Base-by-base conservation (phyloP, 352 stramenopile genomes). In the Globisporangium parvum region DNA sequence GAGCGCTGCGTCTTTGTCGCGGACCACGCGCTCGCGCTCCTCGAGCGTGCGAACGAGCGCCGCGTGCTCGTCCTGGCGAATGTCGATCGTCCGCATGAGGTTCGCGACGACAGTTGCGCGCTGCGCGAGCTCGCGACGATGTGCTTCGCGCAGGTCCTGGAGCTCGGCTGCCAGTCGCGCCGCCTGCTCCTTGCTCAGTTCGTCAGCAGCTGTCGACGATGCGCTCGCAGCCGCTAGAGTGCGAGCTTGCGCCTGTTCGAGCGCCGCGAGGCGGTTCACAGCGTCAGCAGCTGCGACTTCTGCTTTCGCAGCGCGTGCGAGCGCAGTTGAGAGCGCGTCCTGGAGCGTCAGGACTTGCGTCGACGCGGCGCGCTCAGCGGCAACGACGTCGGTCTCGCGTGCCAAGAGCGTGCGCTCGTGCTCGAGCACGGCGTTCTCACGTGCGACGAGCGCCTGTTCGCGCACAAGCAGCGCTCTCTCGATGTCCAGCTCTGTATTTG, bases 401-500 rank as follows among this genome's bases (percentile, higher is more conserved):
- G 55, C 26, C 20, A 77, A 69, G 10, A 65, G 65, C 11, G 62
- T 56, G 18, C 73, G 78, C 37, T 86, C 73, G 33, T 63, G 62
- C 11, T 45, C 40, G 12, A 83, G 57, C 8, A 78, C 66, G 0
- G 6, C 33, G 28, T 71, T 67, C 48, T 89, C 76, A 17, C 55
- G 71, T 14, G 67, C 59, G 0, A 58, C 41, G 10, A 83, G 45
- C 15, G 47, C 35, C 18, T 70, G 65, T 15, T 88, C 77, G 26
- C 75, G 73, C 6, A 60, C 55, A 0, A 83, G 40, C 8, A 87
- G 60, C 18, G 79, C 62, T 24, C 77, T 78, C 18, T 86, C 75
- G 11, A 76, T 49, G 55, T 85, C 68, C 3, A 77, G 21, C 2
- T 85, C 77, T 0, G 80, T 90, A 26, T 90, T 90, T 2, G 75